Evolutionary conservation across 345 rosid species (phyloP).

Genomic region (Sisymbrium irio): DNA sequence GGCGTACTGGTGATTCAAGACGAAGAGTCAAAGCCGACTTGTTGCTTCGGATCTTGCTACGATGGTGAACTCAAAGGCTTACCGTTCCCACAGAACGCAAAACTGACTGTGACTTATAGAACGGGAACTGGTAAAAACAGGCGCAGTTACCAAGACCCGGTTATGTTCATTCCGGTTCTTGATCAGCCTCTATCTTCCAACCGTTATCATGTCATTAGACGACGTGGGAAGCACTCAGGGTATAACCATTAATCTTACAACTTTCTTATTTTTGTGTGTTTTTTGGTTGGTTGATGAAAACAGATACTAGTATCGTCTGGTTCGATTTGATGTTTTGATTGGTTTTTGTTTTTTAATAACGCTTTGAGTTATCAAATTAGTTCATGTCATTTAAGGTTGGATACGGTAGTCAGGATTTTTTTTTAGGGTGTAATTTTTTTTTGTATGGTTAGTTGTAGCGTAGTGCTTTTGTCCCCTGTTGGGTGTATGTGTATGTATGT

Average conservation of each 20-base stretch:
- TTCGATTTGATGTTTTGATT: not conserved
- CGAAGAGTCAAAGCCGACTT: slow-evolving; percentile 48
- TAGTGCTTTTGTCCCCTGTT: no score
- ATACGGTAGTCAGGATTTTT: no score
- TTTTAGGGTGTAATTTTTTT: no score
- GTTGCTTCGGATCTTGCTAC: slow-evolving; percentile 48
- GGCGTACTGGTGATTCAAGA: slow-evolving; percentile 55
- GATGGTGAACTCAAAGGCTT: slow-evolving; percentile 18
- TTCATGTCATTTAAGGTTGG: no score
- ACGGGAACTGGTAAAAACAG: not conserved
- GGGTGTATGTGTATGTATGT: no score
- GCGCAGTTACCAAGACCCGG: slow-evolving; percentile 4
- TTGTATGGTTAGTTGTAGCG: no score
- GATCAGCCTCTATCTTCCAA: slow-evolving; percentile 49
- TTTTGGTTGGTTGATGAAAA: not conserved
- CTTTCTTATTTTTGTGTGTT: not conserved
- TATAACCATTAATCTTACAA: not conserved
- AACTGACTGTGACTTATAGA: slow-evolving; percentile 8
- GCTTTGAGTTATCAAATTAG: no score
- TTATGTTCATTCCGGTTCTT: slow-evolving; percentile 46
- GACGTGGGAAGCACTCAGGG: slow-evolving; percentile 22
- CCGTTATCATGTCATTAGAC: slow-evolving; percentile 31
- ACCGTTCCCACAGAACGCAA: slow-evolving; percentile 24
- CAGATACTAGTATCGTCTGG: not conserved
- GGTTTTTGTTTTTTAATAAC: no score